phyloP scores from a whole-genome alignment of 371 early-diverging fungal species.

The Neoconidiobolus thromboides region DNA sequence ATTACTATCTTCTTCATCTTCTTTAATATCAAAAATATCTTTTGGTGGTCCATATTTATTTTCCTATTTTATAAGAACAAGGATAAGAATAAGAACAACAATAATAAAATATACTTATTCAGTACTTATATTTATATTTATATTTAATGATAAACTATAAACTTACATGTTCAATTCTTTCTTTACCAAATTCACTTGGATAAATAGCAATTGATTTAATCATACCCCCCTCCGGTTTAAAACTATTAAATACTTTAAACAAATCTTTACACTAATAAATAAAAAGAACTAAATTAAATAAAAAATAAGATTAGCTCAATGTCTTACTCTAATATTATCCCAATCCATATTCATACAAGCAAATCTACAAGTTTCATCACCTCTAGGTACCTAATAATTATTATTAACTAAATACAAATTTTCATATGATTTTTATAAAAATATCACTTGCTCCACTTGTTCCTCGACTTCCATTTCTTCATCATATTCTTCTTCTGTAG shows the following conservation, averaged over 20 bases:
- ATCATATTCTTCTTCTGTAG: conserved; percentile 10
- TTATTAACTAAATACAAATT: conserved; percentile 12
- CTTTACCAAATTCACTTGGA: conserved; percentile 91
- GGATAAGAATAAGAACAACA: background rate
- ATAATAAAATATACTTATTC: too few species aligned
- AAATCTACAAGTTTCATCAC: conserved; percentile 72
- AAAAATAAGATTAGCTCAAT: background rate
- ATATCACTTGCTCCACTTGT: background rate
- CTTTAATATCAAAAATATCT: conserved; percentile 37
- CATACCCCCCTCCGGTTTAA: conserved; percentile 56
- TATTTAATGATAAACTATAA: conserved; percentile 5
- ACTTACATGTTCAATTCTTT: conserved; percentile 46
- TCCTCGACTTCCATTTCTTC: conserved; percentile 1
- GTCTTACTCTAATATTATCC: conserved; percentile 56
- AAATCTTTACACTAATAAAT: conserved; percentile 51
- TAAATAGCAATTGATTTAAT: conserved; percentile 70
- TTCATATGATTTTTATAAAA: conserved; percentile 7
- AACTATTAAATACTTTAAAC: conserved; percentile 64
- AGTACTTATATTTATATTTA: background rate
- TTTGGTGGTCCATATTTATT: conserved; percentile 65
- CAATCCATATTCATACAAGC: conserved; percentile 95
- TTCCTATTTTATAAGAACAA: conserved; percentile 19
- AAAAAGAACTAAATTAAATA: background rate
- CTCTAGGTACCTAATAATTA: conserved; percentile 39
- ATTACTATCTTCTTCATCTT: conserved; percentile 16